These are phyloP conservation scores for Phytophthora litchii DNA, from an alignment of 352 stramenopile genomes.

Conservation along the genomic window DNA sequence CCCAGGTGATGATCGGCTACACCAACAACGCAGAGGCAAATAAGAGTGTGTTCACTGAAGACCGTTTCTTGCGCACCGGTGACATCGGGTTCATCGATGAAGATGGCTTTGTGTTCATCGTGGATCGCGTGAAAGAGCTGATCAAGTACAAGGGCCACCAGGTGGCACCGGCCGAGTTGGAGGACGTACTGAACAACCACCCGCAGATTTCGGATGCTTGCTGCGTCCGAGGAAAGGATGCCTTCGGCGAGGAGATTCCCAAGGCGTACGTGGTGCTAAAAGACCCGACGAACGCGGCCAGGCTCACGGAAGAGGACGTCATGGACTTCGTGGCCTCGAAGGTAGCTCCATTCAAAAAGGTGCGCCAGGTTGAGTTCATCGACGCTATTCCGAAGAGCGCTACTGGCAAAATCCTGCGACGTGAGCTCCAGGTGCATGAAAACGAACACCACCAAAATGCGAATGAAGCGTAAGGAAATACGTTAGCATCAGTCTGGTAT, in stretches of 20 bases:
- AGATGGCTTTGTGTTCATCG: slow-evolving; percentile 92
- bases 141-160: slow-evolving; percentile 96
- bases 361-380: slow-evolving; percentile 89
- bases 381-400: slow-evolving; percentile 86
- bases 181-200: slow-evolving; percentile 90
- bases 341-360: slow-evolving; percentile 89
- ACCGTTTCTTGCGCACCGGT: slow-evolving; percentile 88
- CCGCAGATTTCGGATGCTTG: slow-evolving; percentile 79
- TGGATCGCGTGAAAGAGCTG: slow-evolving; percentile 93
- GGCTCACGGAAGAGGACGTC: slow-evolving; percentile 69
- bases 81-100: slow-evolving; percentile 92
- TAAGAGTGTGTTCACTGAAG: slow-evolving; percentile 68
- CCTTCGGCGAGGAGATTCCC: slow-evolving; percentile 85
- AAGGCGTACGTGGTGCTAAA: slow-evolving; percentile 91
- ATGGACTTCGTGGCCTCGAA: slow-evolving; percentile 84
- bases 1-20: slow-evolving; percentile 95
- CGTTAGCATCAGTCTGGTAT: slow-evolving; percentile 3
- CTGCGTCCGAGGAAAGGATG: slow-evolving; percentile 65
- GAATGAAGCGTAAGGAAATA: slow-evolving; percentile 11
- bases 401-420: slow-evolving; percentile 91
- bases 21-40: slow-evolving; percentile 89
- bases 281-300: slow-evolving; percentile 32
- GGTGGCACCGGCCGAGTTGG: slow-evolving; percentile 92
- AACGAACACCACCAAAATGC: slow-evolving; percentile 37
- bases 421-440: slow-evolving; percentile 66